Evolutionary conservation across 192 early-diverging fungal species (phyloP), one percentile per base, ranked within the genome.

Genomic region (Coemansia sp.): DNA sequence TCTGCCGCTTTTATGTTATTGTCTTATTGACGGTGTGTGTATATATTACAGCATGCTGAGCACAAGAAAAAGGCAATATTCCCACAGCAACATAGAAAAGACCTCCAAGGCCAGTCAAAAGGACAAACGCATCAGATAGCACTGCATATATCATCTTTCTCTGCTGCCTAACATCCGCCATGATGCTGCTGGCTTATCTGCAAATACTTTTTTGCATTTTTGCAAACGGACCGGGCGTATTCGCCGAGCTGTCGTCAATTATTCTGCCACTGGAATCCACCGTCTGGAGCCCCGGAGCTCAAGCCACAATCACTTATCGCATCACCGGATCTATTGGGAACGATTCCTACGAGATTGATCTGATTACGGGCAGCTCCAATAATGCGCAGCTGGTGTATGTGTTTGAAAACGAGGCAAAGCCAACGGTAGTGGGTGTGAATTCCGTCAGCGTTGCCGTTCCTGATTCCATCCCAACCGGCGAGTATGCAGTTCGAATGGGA

Each of bases 371-470:
- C 6, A 60, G 70, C 4, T 61, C 74, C 2, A 22, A 70, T 18
- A 76, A 76, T 47, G 74, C 74, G 1, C 74, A 70, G 61, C 64
- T 76, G 2, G 68, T 76, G 5, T 57, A 75, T 47, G 61, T 70
- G 3, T 76, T 76, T 52, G 64, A 66, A 10, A 42, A 63, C 11
- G 26, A 41, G 15, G 68, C 74, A 1, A 61, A 48, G 41, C 68
- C 74, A 1, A 63, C 41, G 3, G 19, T 54, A 10, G 16, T 49
- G 7, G 64, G 74, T 6, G 32, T 76, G 21, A 70, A 76, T 60
- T 63, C 74, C 8, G 74, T 67, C 61, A 67, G 19, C 9, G 74
- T 70, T 45, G 47, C 66, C 6, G 61, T 76, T 7, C 68, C 68
- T 12, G 26, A n/a, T 2, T 45, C 63, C 11, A 56, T 76, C n/a